Conservation (phyloP, 176 grass and related monocot genomes). For the Olyra latifolia region DNA sequence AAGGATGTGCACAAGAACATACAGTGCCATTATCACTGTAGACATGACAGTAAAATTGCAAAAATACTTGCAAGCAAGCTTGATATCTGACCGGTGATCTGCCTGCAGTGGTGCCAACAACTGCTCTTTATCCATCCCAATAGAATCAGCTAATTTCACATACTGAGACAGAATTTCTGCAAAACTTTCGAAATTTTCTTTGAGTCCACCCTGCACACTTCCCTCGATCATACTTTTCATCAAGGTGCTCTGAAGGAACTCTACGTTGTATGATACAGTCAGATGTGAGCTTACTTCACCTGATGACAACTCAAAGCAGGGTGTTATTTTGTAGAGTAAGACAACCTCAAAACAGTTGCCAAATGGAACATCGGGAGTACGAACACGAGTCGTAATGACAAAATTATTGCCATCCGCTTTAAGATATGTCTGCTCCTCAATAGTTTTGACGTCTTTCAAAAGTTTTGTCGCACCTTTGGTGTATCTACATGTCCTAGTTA, state of each 20-base stretch:
- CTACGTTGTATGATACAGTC: constrained; percentile 65
- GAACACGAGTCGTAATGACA: constrained; percentile 50
- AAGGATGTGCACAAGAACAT: constrained; percentile 80
- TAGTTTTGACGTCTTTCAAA: constrained; percentile 74
- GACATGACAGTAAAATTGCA: constrained; percentile 71
- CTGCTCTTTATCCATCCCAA: constrained; percentile 68
- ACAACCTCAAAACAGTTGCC: constrained; percentile 83
- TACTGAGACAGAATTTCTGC: constrained; percentile 50
- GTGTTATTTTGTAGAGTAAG: constrained; percentile 78
- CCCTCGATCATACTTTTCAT: constrained; percentile 87
- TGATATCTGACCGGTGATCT: constrained; percentile 52
- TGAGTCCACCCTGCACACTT: constrained; percentile 62
- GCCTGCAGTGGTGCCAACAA: constrained; percentile 69
- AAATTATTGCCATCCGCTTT: constrained; percentile 72
- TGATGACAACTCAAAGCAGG: constrained; percentile 39
- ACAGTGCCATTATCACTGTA: constrained; percentile 49
- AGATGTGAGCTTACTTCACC: constrained; percentile 56
- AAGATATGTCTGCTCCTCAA: constrained; percentile 76
- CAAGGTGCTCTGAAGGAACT: constrained; percentile 74
- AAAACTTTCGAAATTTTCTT: constrained; percentile 79
- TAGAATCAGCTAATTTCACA: constrained; percentile 52
- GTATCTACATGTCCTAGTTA: constrained; percentile 67
- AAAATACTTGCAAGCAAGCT: constrained; percentile 72
- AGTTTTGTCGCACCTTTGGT: constrained; percentile 64
- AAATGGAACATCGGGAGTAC: constrained; percentile 77